Percentiles rank a stretch among this genome's conserved stretches.
Conservation (phyloP, 2,329 filamentous ascomycete species). For the Fusarium buxicola region DNA sequence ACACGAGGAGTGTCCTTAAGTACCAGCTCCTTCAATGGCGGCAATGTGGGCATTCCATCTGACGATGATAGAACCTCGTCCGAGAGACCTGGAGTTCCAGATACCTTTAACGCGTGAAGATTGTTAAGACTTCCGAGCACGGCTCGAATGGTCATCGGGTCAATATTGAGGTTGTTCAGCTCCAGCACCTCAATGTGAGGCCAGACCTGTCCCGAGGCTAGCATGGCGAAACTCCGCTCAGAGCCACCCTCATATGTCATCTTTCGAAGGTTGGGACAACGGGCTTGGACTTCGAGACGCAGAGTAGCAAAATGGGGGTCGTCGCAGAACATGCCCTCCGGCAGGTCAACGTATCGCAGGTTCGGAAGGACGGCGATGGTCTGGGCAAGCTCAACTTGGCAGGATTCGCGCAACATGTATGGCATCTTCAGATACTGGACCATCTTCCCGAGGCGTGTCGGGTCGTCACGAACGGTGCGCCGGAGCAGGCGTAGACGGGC, state of each 20-base stretch:
- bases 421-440: conserved; percentile 88
- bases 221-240: conserved; percentile 79
- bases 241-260: conserved; percentile 87
- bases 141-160: conserved; percentile 76
- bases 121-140: conserved; percentile 75
- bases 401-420: conserved; percentile 93
- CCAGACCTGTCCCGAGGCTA: conserved; percentile 76
- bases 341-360: conserved; percentile 89
- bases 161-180: conserved; percentile 74
- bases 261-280: conserved; percentile 86
- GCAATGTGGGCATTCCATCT: conserved; percentile 76
- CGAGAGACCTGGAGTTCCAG: conserved; percentile 75
- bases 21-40: conserved; percentile 77
- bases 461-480: conserved; percentile 83
- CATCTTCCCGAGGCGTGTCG: conserved; percentile 72
- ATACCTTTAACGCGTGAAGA: conserved; percentile 80
- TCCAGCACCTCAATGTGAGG: conserved; percentile 78
- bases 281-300: conserved; percentile 84
- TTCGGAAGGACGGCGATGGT: conserved; percentile 88
- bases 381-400: conserved; percentile 84
- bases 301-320: conserved; percentile 80
- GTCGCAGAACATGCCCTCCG: conserved; percentile 86
- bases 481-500: conserved; percentile 82
- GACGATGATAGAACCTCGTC: conserved; percentile 80
- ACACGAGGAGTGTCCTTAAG: conserved; percentile 78